phyloP scores from a whole-genome alignment of 495 filamentous ascomycete species.

The Aspergillus ostianus region DNA sequence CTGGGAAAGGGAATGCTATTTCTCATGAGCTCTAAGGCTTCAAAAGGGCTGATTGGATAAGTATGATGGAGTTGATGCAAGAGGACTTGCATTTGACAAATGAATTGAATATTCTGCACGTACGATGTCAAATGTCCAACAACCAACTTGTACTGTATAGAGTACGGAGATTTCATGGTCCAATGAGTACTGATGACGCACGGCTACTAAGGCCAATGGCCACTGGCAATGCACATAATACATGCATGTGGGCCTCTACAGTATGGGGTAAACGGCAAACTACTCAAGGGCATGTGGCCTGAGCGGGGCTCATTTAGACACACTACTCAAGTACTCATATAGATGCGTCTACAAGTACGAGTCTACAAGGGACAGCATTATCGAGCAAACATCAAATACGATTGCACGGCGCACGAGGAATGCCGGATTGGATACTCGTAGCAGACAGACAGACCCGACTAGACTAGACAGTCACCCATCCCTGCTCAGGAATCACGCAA shows the following conservation, averaged over 20 bases:
- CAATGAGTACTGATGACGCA: background rate
- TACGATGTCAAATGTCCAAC: too few species aligned
- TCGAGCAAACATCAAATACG: slow-evolving; percentile 10
- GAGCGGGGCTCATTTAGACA: background rate
- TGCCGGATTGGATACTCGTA: background rate
- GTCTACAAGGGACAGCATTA: slow-evolving; percentile 5
- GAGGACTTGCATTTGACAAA: too few species aligned
- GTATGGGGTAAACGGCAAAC: background rate
- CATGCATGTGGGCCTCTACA: background rate
- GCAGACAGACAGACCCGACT: background rate
- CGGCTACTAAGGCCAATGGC: too few species aligned
- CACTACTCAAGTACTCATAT: background rate
- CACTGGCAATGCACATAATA: too few species aligned
- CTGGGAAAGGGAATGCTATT: too few species aligned
- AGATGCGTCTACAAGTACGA: background rate
- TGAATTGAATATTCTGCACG: too few species aligned
- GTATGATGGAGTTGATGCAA: too few species aligned
- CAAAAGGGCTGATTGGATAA: too few species aligned
- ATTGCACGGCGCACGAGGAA: slow-evolving; percentile 10
- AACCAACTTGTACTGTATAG: too few species aligned
- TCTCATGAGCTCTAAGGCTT: too few species aligned
- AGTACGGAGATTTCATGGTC: background rate
- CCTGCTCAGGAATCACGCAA: background rate
- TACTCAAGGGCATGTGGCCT: background rate
- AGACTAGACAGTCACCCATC: background rate